Evolutionary conservation across 768 basidiomycete genomes (phyloP).

Genomic region (Trametes elegans): DNA sequence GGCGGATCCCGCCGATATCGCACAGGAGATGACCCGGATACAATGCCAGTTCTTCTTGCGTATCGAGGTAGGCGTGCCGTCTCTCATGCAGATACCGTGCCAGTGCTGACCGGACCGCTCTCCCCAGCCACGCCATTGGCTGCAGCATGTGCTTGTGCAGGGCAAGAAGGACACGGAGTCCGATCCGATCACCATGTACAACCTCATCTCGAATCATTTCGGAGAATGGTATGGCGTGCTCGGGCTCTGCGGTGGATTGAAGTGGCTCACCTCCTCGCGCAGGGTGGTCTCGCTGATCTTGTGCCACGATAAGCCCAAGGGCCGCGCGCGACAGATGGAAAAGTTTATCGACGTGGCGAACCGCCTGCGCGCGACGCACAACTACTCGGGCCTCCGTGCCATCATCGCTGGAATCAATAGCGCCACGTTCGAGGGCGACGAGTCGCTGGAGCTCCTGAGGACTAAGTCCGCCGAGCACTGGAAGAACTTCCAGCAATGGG

Average conservation of each 20-base stretch:
- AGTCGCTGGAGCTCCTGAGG: conserved; percentile 74
- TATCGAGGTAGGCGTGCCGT: conserved; percentile 59
- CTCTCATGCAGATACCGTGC: neutral
- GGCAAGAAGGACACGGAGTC: conserved; percentile 61
- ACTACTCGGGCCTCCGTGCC: conserved; percentile 90
- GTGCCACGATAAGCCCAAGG: conserved; percentile 75
- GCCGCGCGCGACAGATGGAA: conserved; percentile 80
- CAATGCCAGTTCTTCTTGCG: conserved; percentile 67
- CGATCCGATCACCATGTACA: conserved; percentile 74
- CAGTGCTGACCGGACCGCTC: neutral
- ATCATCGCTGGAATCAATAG: conserved; percentile 93
- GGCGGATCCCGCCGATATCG: conserved; percentile 65
- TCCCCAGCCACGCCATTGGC: conserved; percentile 80
- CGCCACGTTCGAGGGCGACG: conserved; percentile 73
- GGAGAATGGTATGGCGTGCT: conserved; percentile 62
- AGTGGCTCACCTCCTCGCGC: conserved; percentile 1
- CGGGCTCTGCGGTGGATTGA: neutral
- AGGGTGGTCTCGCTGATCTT: conserved; percentile 93
- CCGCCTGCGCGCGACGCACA: conserved; percentile 78
- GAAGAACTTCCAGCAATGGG: conserved; percentile 80
- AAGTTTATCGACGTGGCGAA: conserved; percentile 85
- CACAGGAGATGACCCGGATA: conserved; percentile 81
- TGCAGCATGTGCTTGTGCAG: conserved; percentile 71
- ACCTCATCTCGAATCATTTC: conserved; percentile 76
- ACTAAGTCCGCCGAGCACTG: conserved; percentile 61